Percentiles rank a stretch among this genome's conserved stretches.
Conservation (phyloP, 345 rosid species). For the Lepidium aucheri region DNA sequence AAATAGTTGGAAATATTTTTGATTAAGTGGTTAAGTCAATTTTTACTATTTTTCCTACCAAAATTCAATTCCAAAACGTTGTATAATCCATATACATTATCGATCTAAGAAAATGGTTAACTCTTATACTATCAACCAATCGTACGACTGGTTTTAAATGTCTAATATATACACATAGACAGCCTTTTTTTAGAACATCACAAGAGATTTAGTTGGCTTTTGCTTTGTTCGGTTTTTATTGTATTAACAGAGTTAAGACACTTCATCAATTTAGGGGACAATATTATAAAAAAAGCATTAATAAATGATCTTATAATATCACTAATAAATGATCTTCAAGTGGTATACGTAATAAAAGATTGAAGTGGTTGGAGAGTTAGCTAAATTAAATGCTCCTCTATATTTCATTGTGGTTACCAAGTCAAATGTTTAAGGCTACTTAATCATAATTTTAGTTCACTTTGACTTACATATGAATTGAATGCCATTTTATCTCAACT, state of each 20-base stretch:
- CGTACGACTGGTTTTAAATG: background rate
- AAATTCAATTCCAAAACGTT: too few species aligned
- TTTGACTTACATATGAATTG: background rate
- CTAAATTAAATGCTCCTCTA: background rate
- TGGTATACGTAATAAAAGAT: background rate
- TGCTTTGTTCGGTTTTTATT: background rate
- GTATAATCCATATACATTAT: too few species aligned
- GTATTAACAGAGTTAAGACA: background rate
- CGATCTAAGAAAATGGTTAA: too few species aligned
- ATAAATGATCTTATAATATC: background rate
- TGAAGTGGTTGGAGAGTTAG: background rate
- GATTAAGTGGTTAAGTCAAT: too few species aligned
- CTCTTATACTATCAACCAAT: too few species aligned
- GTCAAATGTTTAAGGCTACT: background rate
- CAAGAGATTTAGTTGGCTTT: background rate
- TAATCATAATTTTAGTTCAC: background rate
- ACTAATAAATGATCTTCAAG: background rate
- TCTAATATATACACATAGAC: background rate
- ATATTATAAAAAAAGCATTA: background rate
- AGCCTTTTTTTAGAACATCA: background rate
- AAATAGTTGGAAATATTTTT: too few species aligned
- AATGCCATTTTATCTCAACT: slow-evolving; percentile 4
- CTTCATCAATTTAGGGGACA: background rate
- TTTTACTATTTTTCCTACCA: too few species aligned
- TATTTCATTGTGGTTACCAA: background rate